Evolutionary conservation across 768 basidiomycete species (phyloP), one percentile per base, ranked within the genome.

Genomic region (Rhodocollybia butyracea): DNA sequence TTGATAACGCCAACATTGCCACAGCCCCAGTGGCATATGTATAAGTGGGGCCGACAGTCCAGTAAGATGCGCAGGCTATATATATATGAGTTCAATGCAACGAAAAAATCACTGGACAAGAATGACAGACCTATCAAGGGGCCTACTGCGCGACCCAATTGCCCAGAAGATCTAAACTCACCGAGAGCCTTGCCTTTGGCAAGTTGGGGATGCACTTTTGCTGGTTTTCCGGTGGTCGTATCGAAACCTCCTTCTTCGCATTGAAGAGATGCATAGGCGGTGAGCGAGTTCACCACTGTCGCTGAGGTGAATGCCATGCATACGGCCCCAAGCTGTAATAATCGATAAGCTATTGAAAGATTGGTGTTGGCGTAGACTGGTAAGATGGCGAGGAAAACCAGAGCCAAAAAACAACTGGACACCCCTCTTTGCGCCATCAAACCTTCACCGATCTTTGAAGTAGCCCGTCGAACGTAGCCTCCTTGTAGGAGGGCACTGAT

Each of bases 281-380:
- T 99, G 60, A 99, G 76, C 8, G 91, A 84, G 65, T 90, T 98
- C 59, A 99, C 96, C 47, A 97, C 95, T 1, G 94, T 97, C 4
- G 96, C 95, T 58, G 88, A 90, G 4, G 96, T 97, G 74, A 94
- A 97, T 3, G 94, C 93, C 72, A 98, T 78, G 63, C 87, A 90
- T 4, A 89, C 78, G 0, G 92, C 90, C 5, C 91, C 88, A n/a
- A 70, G 76, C 64, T 83, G 83, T 15, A 89, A 72, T 17, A 85
- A 71, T 34, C 73, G 77, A 61, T 82, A 74, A 11, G 81, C 80
- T 27, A 82, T 40, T 17, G 66, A 68, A 27, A 75, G 70, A 22
- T 71, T 70, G 43, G 68, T 73, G 32, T 70, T 59, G 42, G 76
- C 73, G 53, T 82, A 78, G 24, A 66, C 75, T 8, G 94, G 91